A percentile compares a stretch with the other conserved stretches of the same genome.
Evolutionary conservation across 129 eudicot species (phyloP).

Genomic region (Arctium lappa): DNA sequence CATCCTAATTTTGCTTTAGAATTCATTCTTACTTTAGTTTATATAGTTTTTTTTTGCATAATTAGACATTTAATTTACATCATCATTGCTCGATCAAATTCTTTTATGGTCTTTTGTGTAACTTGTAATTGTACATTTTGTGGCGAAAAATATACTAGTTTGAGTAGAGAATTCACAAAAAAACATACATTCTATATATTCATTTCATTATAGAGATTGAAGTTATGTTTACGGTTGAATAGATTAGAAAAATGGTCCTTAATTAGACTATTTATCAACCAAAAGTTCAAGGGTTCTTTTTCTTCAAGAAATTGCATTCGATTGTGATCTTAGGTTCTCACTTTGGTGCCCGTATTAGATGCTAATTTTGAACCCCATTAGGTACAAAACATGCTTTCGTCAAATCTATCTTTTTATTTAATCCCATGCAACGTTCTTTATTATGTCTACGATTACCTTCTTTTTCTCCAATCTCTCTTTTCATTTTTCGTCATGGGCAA

Average conservation of each 20-base stretch:
- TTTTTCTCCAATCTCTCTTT: background rate
- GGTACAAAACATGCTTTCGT: background rate
- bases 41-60: background rate
- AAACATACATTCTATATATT: background rate
- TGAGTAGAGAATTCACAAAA: background rate
- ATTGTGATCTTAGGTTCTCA: background rate
- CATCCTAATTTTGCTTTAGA: constrained; percentile 19
- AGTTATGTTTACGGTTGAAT: background rate
- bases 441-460: background rate
- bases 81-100: background rate
- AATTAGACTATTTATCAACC: background rate
- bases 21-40: constrained; percentile 25
- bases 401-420: background rate
- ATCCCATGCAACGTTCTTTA: background rate
- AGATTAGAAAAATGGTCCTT: background rate
- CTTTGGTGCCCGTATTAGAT: background rate
- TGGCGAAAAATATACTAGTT: background rate
- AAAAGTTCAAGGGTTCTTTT: background rate
- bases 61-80: background rate
- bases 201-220: background rate
- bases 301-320: background rate
- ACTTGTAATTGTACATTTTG: background rate
- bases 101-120: background rate
- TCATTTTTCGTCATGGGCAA: background rate
- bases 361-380: background rate